Conservation (phyloP, 257 asterid genomes). For the Ophiorrhiza pumila region DNA sequence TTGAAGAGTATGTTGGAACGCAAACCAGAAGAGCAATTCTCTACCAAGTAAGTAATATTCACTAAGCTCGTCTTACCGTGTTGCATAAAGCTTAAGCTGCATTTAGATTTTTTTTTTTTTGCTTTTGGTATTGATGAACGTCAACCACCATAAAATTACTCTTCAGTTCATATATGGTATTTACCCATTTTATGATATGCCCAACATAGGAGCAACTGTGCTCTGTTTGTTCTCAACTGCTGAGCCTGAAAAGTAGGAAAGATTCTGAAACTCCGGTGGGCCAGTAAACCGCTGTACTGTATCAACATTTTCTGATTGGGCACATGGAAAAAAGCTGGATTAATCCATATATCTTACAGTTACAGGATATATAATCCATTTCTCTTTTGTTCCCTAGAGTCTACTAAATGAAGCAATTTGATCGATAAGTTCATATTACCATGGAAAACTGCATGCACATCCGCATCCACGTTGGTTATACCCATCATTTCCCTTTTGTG, state of each 20-base stretch:
- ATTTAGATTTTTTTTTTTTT: background rate
- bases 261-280: background rate
- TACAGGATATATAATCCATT: background rate
- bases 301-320: background rate
- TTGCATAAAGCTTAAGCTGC: background rate
- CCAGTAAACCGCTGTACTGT: background rate
- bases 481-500: no score
- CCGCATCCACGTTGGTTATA: no score
- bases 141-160: no score
- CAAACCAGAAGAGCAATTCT: constrained; percentile 74
- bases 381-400: background rate
- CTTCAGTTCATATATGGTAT: no score
- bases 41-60: constrained; percentile 76
- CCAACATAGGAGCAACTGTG: background rate
- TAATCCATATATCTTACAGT: background rate
- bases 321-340: background rate
- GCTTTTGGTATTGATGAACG: no score
- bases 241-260: background rate
- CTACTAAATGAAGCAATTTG: background rate
- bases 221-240: background rate
- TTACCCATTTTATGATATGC: no score
- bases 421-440: no score
- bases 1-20: constrained; percentile 74
- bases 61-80: background rate
- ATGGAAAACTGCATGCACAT: no score